Evolutionary conservation across 768 basidiomycete genomes (phyloP), one percentile per base, ranked within the genome.

Genomic region (Tubosaeta sp.): DNA sequence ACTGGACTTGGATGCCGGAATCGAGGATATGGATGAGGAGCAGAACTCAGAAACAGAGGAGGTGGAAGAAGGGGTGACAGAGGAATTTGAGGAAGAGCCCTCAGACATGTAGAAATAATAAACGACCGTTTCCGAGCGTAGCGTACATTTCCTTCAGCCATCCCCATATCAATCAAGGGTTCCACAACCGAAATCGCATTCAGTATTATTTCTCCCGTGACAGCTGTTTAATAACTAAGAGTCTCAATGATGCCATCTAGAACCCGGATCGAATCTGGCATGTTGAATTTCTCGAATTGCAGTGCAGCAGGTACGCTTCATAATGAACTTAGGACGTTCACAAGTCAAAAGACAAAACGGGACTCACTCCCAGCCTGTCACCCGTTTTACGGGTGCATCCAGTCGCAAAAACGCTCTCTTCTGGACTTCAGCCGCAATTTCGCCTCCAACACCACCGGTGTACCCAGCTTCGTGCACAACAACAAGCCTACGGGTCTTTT

Each of bases 281-380:
- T 84, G 70, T 88, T 83, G 70, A 97, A 95, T 70, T 91, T 94
- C 73, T 97, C 94, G 61, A 82, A 97, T 51, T 87, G 85, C 58
- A 97, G 73, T 33, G 82, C 87, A 22, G 84, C 84, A 3, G 93
- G 93, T n/a, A 85, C 82, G 59, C 91, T 94, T 39, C 42, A 41
- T 48, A 16, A 46, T 9, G 19, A 56, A 3, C 11, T 5, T 51
- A 16, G 56, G 43, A 48, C 29, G 22, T 29, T 46, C 43, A 42
- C 17, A 22, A 22, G 4, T 13, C 45, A 48, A 49, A 43, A 16
- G 14, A 41, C 9, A 56, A 44, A 51, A 31, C 27, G 42, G 26
- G 7, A 85, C 93, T 79, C 62, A 95, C 93, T 97, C 94, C 95
- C 95, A 97, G 27, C 90, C 91, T 3, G 89, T 83, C 16, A 97